Percentiles rank a stretch among this genome's conserved stretches.
These are phyloP conservation scores for Craterostigma plantagineum DNA, from an alignment of 257 asterid species.

Conservation along the genomic window DNA sequence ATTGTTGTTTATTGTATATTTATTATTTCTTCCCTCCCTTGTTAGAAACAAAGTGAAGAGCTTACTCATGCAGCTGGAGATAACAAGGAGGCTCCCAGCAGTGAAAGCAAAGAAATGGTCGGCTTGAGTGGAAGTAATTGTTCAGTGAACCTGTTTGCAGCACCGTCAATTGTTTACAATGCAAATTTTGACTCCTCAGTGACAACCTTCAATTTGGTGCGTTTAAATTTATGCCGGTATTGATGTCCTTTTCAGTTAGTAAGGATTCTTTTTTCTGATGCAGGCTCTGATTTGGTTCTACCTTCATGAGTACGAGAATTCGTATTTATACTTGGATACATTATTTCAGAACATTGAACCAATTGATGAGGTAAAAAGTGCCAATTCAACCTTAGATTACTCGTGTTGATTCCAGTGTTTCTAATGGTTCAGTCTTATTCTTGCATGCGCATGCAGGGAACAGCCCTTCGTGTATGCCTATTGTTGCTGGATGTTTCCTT, in stretches of 20 bases:
- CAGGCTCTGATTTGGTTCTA: conserved; percentile 91
- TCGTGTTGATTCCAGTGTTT: not conserved
- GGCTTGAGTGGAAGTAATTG: conserved; percentile 24
- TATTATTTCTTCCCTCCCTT: conserved; percentile 1
- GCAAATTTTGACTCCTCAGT: conserved; percentile 48
- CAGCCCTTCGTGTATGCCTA: conserved; percentile 73
- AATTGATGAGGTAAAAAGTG: conserved; percentile 55
- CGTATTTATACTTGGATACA: conserved; percentile 52
- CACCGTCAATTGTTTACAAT: conserved; percentile 25
- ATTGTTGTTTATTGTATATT: too few relatives aligned
- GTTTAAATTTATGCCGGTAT: conserved; percentile 9
- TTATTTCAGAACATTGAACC: conserved; percentile 78
- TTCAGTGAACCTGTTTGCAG: conserved; percentile 19
- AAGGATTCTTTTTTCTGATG: conserved; percentile 13
- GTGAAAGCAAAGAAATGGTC: conserved; percentile 20
- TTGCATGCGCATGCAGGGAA: conserved; percentile 58
- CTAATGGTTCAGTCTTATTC: not conserved
- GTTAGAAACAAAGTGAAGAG: conserved; percentile 46
- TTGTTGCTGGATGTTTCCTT: conserved; percentile 78
- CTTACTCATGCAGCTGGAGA: conserved; percentile 38
- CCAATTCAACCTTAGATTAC: not conserved
- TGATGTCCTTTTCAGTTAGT: conserved; percentile 2
- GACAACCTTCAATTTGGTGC: conserved; percentile 51
- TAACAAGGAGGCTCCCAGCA: conserved; percentile 29
- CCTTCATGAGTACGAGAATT: conserved; percentile 71